These are phyloP conservation scores for Pythium chondricola DNA, from an alignment of 352 stramenopile species.

Conservation along the genomic window DNA sequence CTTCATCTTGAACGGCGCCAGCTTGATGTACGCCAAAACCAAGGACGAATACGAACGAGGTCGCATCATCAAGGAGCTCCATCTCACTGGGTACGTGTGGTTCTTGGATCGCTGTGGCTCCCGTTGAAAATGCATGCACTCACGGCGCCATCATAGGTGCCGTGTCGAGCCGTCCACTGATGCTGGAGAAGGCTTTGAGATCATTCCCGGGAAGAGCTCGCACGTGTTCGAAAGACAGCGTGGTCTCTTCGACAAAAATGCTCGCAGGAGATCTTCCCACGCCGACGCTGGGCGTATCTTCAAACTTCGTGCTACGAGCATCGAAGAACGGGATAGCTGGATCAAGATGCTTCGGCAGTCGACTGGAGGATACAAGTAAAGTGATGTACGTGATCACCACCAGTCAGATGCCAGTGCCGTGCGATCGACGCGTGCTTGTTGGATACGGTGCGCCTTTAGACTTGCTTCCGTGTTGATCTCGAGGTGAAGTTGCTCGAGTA, in stretches of 20 bases:
- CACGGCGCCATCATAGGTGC: slow-evolving; percentile 28
- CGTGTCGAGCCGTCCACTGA: slow-evolving; percentile 64
- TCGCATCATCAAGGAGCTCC: slow-evolving; percentile 82
- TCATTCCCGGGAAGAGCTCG: slow-evolving; percentile 48
- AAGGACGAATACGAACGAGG: slow-evolving; percentile 86
- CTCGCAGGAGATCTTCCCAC: slow-evolving; percentile 62
- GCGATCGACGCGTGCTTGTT: slow-evolving; percentile 17
- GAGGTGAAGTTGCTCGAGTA: slow-evolving; percentile 27
- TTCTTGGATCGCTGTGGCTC: background rate
- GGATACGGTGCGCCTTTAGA: slow-evolving; percentile 32
- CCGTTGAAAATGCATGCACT: background rate
- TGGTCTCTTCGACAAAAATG: slow-evolving; percentile 78
- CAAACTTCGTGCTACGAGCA: slow-evolving; percentile 75
- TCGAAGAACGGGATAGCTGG: slow-evolving; percentile 80
- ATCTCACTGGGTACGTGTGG: slow-evolving; percentile 67
- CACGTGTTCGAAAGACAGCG: slow-evolving; percentile 73
- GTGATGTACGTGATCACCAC: slow-evolving; percentile 17
- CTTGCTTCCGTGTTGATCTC: slow-evolving; percentile 39
- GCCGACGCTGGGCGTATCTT: slow-evolving; percentile 72
- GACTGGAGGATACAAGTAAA: slow-evolving; percentile 17
- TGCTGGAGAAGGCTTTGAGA: slow-evolving; percentile 80
- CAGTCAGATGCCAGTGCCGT: slow-evolving; percentile 2
- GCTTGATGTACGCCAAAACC: slow-evolving; percentile 75
- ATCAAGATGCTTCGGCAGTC: slow-evolving; percentile 58
- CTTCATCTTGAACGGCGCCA: slow-evolving; percentile 70